Evolutionary conservation across 495 filamentous ascomycete genomes (phyloP), one percentile per base, ranked within the genome.

Genomic region (Staphylotrichum tortipilum): DNA sequence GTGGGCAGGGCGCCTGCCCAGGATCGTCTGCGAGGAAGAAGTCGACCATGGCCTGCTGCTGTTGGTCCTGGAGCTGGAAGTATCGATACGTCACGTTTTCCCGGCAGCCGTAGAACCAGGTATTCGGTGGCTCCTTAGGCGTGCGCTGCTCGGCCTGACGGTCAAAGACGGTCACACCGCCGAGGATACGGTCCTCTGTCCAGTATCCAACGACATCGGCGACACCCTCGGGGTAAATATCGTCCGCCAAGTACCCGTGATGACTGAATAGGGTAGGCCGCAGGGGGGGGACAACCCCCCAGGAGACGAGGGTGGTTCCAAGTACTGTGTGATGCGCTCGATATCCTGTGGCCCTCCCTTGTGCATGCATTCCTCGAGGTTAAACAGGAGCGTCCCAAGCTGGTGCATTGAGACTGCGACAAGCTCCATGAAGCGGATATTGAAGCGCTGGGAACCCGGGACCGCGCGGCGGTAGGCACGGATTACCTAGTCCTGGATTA

Each of bases 191-290:
- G 21, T 54, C 48, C 46, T 65, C 65, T 26, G 57, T 63, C 67
- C 61, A 69, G 50, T 69, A 67, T 19, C 62, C 66, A 22, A 65
- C 61, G 0, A 59, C 28, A 48, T 67, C 66, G 3, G 59, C 62
- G 8, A 61, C 52, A 10, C 61, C 59, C 1, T 64, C 46, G 12
- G 64, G 61, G 36, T 66, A 69, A 26, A 61, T 49, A 8, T 63
- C 39, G n/a, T 40, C 31, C 19, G 55, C 52, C 8, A 24, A 4
- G 43, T 64, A 69, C 3, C 23, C 50, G 7, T 18, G 44, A 29
- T 66, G 59, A 43, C 39, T 53, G 49, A 68, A 66, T 23, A 63
- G 17, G 0, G 56, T 62, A 10, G 54, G 44, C 5, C 14, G 45
- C 0, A n/a, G n/a, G n/a, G 57, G 48, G 6, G 39, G 19, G 0